A percentile compares a stretch with the other conserved stretches of the same genome.
Conservation (phyloP, 1,139 yeast genomes). For the Diutina neorugosa region DNA sequence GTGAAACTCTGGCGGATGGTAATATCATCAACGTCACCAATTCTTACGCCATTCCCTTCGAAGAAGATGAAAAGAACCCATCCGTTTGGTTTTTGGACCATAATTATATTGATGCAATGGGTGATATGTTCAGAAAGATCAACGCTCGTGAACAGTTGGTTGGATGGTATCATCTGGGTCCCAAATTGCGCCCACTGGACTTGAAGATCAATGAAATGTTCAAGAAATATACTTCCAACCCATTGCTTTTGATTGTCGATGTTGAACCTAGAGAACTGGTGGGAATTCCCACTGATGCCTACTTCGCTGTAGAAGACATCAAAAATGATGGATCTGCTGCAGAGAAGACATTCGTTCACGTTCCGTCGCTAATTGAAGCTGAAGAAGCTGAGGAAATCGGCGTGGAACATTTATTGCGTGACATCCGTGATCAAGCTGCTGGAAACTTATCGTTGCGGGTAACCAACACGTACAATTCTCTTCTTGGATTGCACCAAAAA, state of each 20-base stretch:
- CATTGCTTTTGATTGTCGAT: constrained; percentile 81
- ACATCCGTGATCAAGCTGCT: constrained; percentile 92
- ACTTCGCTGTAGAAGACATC: constrained; percentile 87
- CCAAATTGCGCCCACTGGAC: constrained; percentile 80
- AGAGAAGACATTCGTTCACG: constrained; percentile 85
- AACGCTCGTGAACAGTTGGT: constrained; percentile 91
- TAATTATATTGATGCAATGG: constrained; percentile 91
- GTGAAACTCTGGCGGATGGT: constrained; percentile 49
- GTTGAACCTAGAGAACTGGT: constrained; percentile 61
- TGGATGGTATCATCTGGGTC: constrained; percentile 99
- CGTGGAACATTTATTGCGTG: constrained; percentile 90
- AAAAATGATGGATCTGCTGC: constrained; percentile 95
- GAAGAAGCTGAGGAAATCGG: constrained; percentile 99
- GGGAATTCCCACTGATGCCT: constrained; percentile 94
- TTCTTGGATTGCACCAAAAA: constrained; percentile 76
- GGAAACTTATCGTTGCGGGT: constrained; percentile 81
- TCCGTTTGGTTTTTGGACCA: constrained; percentile 98
- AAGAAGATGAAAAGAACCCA: constrained; percentile 87
- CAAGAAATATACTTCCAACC: constrained; percentile 73
- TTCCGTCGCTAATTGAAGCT: constrained; percentile 87
- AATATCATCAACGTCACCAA: constrained; percentile 50
- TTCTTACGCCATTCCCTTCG: constrained; percentile 86
- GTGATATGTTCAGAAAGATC: constrained; percentile 94
- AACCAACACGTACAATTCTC: constrained; percentile 79
- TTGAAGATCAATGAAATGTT: constrained; percentile 81